These are phyloP conservation scores for Leucoagaricus sp. DNA, from an alignment of 1,284 basidiomycete species.

Conservation along the genomic window DNA sequence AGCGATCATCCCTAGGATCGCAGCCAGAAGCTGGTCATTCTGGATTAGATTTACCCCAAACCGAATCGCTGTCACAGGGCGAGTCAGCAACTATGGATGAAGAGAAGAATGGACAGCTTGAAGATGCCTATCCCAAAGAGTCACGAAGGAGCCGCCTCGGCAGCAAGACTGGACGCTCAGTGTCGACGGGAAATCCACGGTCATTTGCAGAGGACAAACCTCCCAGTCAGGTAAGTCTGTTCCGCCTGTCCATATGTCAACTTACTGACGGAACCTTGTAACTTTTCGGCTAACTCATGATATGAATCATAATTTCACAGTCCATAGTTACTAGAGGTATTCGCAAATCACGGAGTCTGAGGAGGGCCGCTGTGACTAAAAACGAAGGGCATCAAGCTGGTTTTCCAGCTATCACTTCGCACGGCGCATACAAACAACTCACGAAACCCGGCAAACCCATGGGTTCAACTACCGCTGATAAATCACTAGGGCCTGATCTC, in stretches of 20 bases:
- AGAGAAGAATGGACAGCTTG: neutral
- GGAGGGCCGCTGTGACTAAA: constrained; percentile 5
- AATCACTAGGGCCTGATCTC: constrained; percentile 19
- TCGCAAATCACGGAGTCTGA: constrained; percentile 4
- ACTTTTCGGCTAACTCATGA: neutral
- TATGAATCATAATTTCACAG: neutral
- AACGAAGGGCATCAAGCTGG: neutral
- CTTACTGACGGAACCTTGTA: constrained; percentile 6
- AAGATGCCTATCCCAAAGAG: neutral
- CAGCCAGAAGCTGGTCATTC: constrained; percentile 10
- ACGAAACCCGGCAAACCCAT: neutral
- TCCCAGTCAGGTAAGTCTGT: constrained; percentile 1
- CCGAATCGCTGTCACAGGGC: neutral
- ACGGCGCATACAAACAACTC: neutral
- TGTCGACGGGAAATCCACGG: neutral
- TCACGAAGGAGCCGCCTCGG: neutral
- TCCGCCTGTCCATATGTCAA: constrained; percentile 1
- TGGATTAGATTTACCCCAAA: constrained; percentile 5
- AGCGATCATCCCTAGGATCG: constrained; percentile 11
- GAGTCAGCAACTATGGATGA: neutral
- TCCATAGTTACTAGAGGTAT: constrained; percentile 2
- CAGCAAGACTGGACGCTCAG: neutral
- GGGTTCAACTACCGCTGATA: neutral
- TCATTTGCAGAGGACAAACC: neutral
- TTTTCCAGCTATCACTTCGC: neutral